Percentiles rank a stretch among this genome's conserved stretches.
phyloP scores from a whole-genome alignment of 163 green algal genomes.

The Picocystis sp. region DNA sequence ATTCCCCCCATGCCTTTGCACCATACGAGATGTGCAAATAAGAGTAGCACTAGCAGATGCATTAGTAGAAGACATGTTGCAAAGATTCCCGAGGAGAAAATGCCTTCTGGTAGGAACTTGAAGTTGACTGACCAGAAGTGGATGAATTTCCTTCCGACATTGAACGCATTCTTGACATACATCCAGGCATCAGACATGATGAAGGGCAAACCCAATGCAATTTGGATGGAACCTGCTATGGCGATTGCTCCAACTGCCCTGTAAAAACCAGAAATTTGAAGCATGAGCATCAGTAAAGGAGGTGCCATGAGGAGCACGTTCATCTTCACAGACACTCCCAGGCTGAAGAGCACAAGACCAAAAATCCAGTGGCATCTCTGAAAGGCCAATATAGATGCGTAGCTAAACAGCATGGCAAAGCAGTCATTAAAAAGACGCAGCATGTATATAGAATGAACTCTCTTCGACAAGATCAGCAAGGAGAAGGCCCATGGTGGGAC shows the following conservation, averaged over 20 bases:
- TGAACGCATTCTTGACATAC: conserved; percentile 56
- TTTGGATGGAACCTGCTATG: conserved; percentile 19
- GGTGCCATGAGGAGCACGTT: conserved; percentile 69
- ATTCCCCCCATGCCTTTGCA: conserved; percentile 10
- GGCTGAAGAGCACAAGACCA: conserved; percentile 34
- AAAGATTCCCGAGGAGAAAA: conserved; percentile 45
- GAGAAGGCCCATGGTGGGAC: conserved; percentile 48
- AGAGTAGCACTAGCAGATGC: conserved; percentile 40
- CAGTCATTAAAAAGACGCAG: conserved; percentile 85
- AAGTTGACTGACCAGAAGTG: conserved; percentile 60
- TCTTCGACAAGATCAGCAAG: conserved; percentile 57
- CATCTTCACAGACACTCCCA: conserved; percentile 78
- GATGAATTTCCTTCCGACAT: conserved; percentile 22
- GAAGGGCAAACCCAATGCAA: conserved; percentile 41
- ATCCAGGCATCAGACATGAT: conserved; percentile 26
- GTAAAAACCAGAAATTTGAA: conserved; percentile 16
- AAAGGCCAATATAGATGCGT: conserved; percentile 32
- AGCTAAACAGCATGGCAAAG: conserved; percentile 46
- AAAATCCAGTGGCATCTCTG: conserved; percentile 3
- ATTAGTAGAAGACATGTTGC: conserved; percentile 34
- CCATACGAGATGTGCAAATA: conserved; percentile 37
- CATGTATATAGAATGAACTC: conserved; percentile 72
- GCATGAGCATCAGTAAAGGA: conserved; percentile 41
- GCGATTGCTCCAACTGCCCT: background rate
- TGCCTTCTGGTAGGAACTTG: conserved; percentile 51